Conservation (phyloP, 345 rosid species). For the Lenwebbia sp. region DNA sequence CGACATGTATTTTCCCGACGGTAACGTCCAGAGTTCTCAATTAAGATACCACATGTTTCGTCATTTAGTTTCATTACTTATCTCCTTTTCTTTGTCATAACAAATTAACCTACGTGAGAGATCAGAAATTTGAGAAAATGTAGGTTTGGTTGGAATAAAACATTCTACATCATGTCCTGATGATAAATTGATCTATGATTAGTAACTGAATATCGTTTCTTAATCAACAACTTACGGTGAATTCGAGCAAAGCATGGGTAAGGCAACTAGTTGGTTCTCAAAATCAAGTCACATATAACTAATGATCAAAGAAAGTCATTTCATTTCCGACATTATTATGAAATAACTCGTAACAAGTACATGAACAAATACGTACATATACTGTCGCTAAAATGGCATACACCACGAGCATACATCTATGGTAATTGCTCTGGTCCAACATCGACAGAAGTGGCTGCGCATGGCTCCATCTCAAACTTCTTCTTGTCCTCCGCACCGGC, state of each 20-base stretch:
- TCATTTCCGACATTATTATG: neutral
- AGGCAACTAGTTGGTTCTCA: neutral
- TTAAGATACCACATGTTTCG: no score
- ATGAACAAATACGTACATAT: neutral
- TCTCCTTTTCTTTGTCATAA: no score
- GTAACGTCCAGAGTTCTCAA: neutral
- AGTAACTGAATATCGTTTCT: neutral
- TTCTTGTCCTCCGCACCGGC: neutral
- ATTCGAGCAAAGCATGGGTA: neutral
- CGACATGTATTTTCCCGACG: neutral
- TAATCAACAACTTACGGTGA: neutral
- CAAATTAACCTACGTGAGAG: no score
- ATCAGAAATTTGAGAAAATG: no score
- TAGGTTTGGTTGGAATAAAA: neutral
- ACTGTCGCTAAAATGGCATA: neutral
- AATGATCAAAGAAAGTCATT: neutral
- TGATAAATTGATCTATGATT: neutral
- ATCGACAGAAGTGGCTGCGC: neutral
- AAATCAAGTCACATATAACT: neutral
- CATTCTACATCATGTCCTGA: neutral
- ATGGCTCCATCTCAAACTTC: neutral
- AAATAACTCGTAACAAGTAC: neutral
- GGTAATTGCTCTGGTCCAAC: neutral
- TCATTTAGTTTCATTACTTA: no score
- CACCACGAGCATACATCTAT: neutral